Percentiles rank a stretch among this genome's conserved stretches.
Conservation (phyloP, 495 filamentous ascomycete genomes). For the Collariella sp. region DNA sequence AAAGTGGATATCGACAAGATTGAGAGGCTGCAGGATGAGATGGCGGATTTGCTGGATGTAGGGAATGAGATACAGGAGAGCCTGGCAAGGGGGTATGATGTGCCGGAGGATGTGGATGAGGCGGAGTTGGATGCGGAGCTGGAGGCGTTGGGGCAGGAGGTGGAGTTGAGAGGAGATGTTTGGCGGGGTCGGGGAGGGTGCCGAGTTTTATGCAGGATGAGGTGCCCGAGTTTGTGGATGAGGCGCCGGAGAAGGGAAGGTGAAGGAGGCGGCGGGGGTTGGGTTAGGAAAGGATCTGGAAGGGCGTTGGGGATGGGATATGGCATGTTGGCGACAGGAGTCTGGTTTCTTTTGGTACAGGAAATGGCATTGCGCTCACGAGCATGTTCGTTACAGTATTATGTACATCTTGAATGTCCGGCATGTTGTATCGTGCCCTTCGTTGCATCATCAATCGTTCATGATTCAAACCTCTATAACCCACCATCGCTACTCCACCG, state of each 20-base stretch:
- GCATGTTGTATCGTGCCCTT: not conserved
- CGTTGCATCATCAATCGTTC: not conserved
- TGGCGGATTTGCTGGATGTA: conserved; percentile 95
- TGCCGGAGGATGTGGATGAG: conserved; percentile 98
- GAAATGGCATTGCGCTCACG: not conserved
- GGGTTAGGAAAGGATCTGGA: not conserved
- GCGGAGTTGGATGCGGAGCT: conserved; percentile 93
- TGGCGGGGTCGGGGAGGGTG: conserved; percentile 44
- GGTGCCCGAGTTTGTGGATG: conserved; percentile 79
- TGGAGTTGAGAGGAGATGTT: conserved; percentile 56
- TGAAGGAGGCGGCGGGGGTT: conserved; percentile 68
- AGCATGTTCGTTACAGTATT: not conserved
- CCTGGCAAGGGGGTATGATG: conserved; percentile 84
- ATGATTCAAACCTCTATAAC: not conserved
- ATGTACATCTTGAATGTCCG: not conserved
- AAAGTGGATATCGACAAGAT: conserved; percentile 97
- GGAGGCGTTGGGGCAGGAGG: conserved; percentile 87
- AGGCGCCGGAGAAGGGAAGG: conserved; percentile 57
- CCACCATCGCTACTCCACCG: conserved; percentile 33
- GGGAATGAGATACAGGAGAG: conserved; percentile 98
- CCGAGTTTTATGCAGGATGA: conserved; percentile 85
- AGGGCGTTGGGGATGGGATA: not conserved
- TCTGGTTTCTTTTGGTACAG: not conserved
- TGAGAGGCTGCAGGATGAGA: conserved; percentile 96
- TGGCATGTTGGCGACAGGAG: not conserved